A percentile compares a stretch with the other conserved stretches of the same genome.
Conservation (phyloP, 176 grass and related monocot genomes). For the Bonia amplexicaulis region DNA sequence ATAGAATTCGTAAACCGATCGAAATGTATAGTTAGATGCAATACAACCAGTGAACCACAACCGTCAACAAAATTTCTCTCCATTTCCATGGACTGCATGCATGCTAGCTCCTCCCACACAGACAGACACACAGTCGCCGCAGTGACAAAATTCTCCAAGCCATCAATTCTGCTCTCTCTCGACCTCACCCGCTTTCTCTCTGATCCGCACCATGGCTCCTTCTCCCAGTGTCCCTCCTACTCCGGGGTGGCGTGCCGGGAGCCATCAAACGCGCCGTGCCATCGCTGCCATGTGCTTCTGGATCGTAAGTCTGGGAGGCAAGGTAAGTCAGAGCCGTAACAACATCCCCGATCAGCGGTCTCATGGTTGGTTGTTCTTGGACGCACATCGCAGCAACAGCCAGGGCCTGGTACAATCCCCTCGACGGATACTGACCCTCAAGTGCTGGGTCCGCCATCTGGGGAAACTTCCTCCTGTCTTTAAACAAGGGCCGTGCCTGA, state of each 20-base stretch:
- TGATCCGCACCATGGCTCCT: background rate
- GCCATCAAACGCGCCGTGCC: background rate
- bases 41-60: background rate
- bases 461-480: conserved; percentile 75
- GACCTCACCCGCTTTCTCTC: conserved; percentile 11
- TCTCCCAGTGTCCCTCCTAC: background rate
- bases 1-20: too few species aligned
- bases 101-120: background rate
- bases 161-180: background rate
- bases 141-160: background rate
- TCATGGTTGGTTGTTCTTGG: conserved; percentile 73
- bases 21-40: too few species aligned
- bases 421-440: conserved; percentile 52
- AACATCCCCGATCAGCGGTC: conserved; percentile 75
- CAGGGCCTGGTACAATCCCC: conserved; percentile 80
- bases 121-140: too few species aligned
- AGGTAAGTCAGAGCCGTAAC: conserved; percentile 80
- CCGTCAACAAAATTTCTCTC: background rate
- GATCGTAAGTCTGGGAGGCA: conserved; percentile 54
- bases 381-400: conserved; percentile 89
- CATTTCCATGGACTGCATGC: background rate
- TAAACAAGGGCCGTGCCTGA: conserved; percentile 84
- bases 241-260: conserved; percentile 25
- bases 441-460: conserved; percentile 76
- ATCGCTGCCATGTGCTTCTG: conserved; percentile 26